Evolutionary conservation across 2,329 filamentous ascomycete species (phyloP), one percentile per base, ranked within the genome.

Genomic region (Karstenula rhodostoma): DNA sequence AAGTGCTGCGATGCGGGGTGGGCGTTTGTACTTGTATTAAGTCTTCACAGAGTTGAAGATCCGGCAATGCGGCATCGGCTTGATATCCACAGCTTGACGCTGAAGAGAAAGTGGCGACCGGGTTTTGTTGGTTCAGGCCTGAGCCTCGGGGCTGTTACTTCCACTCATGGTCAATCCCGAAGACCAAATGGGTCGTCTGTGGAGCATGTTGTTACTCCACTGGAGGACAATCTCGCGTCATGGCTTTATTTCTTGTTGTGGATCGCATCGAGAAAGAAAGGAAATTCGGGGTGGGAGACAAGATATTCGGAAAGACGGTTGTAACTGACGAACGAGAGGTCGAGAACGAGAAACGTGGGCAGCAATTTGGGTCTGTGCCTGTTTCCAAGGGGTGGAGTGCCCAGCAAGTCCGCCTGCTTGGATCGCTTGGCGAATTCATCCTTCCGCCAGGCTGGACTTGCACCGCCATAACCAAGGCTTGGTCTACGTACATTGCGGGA

Each of bases 311-410:
- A 51, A 25, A 15, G 1, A 6, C 25, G 1, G 40, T 25, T 12
- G 3, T n/a, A 46, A 23, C 17, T n/a, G 52, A 46, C 52, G 52
- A 55, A 55, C 42, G 25, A 46, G 40, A 46, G 23, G 12, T 33
- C 52, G 42, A 33, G 27, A 35, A 55, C 8, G 2, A 46, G 25
- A 15, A 55, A 55, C 52, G 52, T 55, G 52, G 52, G 13, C 52
- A 22, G 17, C 12, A 25, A 12, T 40, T 27, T 35, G 29, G n/a
- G 15, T 32, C 27, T 48, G 25, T 48, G 46, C 25, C 27, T 17
- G 7, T 4, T 33, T 25, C 25, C 29, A 13, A 23, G 33, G 52
- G 40, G 42, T 15, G 40, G 40, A 46, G 25, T 55, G 52, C 52
- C 52, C 40, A 55, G 52, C 33, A 43, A 19, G 49, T 51, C 32